phyloP scores from a whole-genome alignment of 495 filamentous ascomycete species.

The Daldinia caldariorum region DNA sequence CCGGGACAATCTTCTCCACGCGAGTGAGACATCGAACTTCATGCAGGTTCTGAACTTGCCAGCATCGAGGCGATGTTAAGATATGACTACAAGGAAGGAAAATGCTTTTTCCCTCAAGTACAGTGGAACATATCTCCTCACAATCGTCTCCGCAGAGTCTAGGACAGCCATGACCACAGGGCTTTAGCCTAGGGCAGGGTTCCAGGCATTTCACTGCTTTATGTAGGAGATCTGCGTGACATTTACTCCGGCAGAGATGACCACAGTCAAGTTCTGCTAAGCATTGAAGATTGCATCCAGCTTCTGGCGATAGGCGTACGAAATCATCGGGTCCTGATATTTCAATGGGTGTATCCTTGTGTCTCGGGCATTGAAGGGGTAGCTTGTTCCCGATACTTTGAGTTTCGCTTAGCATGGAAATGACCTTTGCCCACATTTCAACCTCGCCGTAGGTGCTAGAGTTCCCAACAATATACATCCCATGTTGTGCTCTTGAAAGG shows the following conservation, averaged over 20 bases:
- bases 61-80: slow-evolving; percentile 60
- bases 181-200: background rate
- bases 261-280: background rate
- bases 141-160: background rate
- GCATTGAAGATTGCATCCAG: background rate
- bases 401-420: slow-evolving; percentile 60
- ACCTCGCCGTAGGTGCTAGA: slow-evolving; percentile 59
- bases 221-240: background rate
- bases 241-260: background rate
- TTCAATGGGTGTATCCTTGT: background rate
- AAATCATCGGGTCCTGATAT: background rate
- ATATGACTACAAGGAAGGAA: slow-evolving; percentile 69
- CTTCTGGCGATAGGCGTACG: background rate
- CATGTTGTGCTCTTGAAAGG: slow-evolving; percentile 71
- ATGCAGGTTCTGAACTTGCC: slow-evolving; percentile 40
- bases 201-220: background rate
- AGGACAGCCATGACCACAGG: background rate
- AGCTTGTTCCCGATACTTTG: slow-evolving; percentile 59
- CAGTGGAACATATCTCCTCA: background rate
- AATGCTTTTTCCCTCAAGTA: slow-evolving; percentile 45
- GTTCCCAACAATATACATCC: slow-evolving; percentile 75
- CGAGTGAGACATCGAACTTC: slow-evolving; percentile 45
- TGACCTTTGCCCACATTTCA: slow-evolving; percentile 70
- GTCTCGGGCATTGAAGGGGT: background rate
- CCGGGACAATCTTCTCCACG: slow-evolving; percentile 57